Evolutionary conservation across 805 yeast genomes (phyloP).

Genomic region (Cyberlindnera xylosilytica): DNA sequence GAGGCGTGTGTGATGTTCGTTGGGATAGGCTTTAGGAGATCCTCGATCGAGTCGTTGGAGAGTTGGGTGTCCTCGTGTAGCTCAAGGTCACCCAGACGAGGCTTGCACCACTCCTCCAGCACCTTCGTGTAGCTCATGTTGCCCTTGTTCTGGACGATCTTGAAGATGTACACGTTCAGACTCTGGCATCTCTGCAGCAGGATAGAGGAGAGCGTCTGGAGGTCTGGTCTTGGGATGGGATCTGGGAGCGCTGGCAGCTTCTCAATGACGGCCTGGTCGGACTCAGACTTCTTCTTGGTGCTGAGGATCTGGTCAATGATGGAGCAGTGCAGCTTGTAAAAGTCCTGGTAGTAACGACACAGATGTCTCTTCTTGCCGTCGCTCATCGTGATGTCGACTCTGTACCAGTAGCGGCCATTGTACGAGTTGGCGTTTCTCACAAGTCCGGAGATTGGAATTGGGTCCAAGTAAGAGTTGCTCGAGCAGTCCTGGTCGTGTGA

Average conservation of each 20-base stretch:
- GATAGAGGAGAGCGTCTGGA: slow-evolving; percentile 28
- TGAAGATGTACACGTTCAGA: slow-evolving; percentile 39
- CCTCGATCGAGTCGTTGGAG: slow-evolving; percentile 23
- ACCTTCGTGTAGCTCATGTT: slow-evolving; percentile 23
- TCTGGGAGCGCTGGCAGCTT: slow-evolving; percentile 43
- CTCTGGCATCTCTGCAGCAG: slow-evolving; percentile 38
- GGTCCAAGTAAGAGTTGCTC: slow-evolving; percentile 1
- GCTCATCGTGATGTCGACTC: slow-evolving; percentile 39
- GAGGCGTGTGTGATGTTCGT: slow-evolving; percentile 5
- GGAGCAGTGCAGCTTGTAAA: slow-evolving; percentile 42
- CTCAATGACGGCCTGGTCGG: slow-evolving; percentile 5
- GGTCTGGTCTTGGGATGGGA: slow-evolving; percentile 41
- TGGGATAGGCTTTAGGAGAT: slow-evolving; percentile 21
- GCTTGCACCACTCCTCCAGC: slow-evolving; percentile 29
- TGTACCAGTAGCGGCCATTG: slow-evolving; percentile 49
- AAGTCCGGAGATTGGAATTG: slow-evolving; percentile 33
- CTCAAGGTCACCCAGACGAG: slow-evolving; percentile 32
- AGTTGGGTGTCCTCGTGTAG: slow-evolving; percentile 13
- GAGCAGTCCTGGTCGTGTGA: background rate
- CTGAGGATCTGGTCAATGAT: slow-evolving; percentile 26
- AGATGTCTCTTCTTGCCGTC: slow-evolving; percentile 37
- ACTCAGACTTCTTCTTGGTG: slow-evolving; percentile 4
- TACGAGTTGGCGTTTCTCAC: slow-evolving; percentile 39
- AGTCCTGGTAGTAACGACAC: slow-evolving; percentile 50
- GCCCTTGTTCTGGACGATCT: slow-evolving; percentile 29